Evolutionary conservation across 805 yeast species (phyloP).

Genomic region (Starmerella vaccinii): DNA sequence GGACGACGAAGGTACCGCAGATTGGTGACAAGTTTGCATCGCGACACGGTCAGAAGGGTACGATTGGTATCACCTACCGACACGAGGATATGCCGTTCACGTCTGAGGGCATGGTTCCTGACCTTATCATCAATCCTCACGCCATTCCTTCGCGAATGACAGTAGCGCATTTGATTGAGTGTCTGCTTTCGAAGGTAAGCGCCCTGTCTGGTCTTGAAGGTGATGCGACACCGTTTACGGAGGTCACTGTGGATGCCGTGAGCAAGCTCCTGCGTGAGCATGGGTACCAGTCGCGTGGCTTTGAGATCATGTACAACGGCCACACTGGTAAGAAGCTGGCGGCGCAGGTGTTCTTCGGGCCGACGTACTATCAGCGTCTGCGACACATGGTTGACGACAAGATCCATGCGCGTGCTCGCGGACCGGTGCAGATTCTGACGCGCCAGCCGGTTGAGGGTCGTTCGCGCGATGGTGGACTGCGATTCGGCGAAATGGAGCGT

Average conservation of each 20-base stretch:
- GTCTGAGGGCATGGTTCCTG: slow-evolving; percentile 93
- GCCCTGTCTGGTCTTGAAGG: slow-evolving; percentile 94
- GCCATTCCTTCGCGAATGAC: slow-evolving; percentile 99
- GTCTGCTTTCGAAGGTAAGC: slow-evolving; percentile 90
- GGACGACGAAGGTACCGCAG: slow-evolving; percentile 97
- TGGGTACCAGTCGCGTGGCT: slow-evolving; percentile 96
- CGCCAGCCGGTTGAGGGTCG: slow-evolving; percentile 99
- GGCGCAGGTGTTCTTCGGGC: slow-evolving; percentile 99
- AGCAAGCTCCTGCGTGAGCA: slow-evolving; percentile 85
- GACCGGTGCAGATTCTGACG: slow-evolving; percentile 94
- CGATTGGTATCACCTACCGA: slow-evolving; percentile 96
- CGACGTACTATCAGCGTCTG: slow-evolving; percentile 95
- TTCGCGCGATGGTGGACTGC: slow-evolving; percentile 96
- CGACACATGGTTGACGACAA: slow-evolving; percentile 99
- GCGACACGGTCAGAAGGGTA: slow-evolving; percentile 99
- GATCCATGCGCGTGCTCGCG: slow-evolving; percentile 98
- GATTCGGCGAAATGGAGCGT: slow-evolving; percentile 99
- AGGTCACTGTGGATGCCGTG: slow-evolving; percentile 94
- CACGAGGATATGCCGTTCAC: slow-evolving; percentile 99
- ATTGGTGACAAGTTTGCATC: slow-evolving; percentile 99
- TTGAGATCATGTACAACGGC: slow-evolving; percentile 97
- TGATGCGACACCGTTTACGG: slow-evolving; percentile 98
- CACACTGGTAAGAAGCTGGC: slow-evolving; percentile 96
- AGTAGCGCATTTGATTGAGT: slow-evolving; percentile 97
- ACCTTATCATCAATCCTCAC: slow-evolving; percentile 94